A percentile compares a stretch with the other conserved stretches of the same genome.
phyloP scores from a whole-genome alignment of 2,329 filamentous ascomycete species.

The Grosmannia clavigera region DNA sequence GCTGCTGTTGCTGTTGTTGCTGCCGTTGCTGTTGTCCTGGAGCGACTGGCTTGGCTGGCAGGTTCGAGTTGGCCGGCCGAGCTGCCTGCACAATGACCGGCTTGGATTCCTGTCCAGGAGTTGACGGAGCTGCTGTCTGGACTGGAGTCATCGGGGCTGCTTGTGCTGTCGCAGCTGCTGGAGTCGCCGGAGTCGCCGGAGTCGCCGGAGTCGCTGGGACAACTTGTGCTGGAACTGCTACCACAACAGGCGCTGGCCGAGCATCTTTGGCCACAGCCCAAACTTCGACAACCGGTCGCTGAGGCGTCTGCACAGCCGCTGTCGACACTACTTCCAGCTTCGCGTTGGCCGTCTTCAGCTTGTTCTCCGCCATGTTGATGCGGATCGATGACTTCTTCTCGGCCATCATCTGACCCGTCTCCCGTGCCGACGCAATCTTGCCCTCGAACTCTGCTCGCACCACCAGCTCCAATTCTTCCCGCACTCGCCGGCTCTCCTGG shows the following conservation, averaged over 20 bases:
- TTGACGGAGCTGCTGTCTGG: neutral
- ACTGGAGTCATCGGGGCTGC: neutral
- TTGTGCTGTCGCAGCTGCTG: neutral
- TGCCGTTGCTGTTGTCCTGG: neutral
- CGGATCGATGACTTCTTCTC: slow-evolving; percentile 63
- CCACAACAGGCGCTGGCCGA: slow-evolving; percentile 29
- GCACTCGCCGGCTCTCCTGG: slow-evolving; percentile 47
- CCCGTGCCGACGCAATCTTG: slow-evolving; percentile 40
- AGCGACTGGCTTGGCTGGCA: slow-evolving; percentile 8
- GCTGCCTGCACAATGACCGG: neutral
- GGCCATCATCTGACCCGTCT: slow-evolving; percentile 58
- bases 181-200: neutral
- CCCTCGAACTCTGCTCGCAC: slow-evolving; percentile 37
- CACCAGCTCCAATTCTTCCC: slow-evolving; percentile 37
- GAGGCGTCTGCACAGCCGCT: slow-evolving; percentile 73
- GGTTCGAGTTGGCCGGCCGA: neutral
- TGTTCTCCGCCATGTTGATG: slow-evolving; percentile 68
- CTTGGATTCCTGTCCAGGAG: neutral
- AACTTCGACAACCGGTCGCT: slow-evolving; percentile 72
- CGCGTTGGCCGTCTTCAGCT: slow-evolving; percentile 47
- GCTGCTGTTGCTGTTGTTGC: neutral
- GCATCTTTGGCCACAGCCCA: slow-evolving; percentile 68
- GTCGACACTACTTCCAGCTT: slow-evolving; percentile 71
- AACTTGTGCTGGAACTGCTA: neutral
- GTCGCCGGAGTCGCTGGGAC: neutral